phyloP scores from a whole-genome alignment of 2,329 filamentous ascomycete genomes.

The Acarospora socialis region DNA sequence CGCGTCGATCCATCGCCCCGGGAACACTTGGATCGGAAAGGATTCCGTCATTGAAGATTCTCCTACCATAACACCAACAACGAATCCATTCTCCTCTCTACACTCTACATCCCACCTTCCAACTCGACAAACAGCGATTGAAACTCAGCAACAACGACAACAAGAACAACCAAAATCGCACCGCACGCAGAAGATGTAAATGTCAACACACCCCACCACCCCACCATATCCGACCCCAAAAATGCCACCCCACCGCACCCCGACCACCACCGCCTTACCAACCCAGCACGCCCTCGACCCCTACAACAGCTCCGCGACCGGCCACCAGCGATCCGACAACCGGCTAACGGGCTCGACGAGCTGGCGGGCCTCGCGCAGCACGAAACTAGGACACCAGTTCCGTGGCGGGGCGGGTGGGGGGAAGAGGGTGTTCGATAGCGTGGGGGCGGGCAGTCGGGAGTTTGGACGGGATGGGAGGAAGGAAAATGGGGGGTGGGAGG shows the following conservation, averaged over 20 bases:
- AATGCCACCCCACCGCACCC: slow-evolving; percentile 9
- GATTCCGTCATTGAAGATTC: too few species aligned
- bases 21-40: too few species aligned
- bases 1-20: too few species aligned
- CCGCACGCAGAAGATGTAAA: too few species aligned
- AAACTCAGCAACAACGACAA: too few species aligned
- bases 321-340: slow-evolving; percentile 65
- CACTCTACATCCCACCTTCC: too few species aligned
- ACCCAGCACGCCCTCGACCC: slow-evolving; percentile 26
- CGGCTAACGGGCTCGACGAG: slow-evolving; percentile 44
- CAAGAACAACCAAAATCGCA: too few species aligned
- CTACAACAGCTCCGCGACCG: slow-evolving; percentile 55
- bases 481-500: slow-evolving; percentile 39
- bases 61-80: too few species aligned
- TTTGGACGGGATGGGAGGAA: slow-evolving; percentile 35
- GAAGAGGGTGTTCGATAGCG: slow-evolving; percentile 47
- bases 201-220: too few species aligned
- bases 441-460: slow-evolving; percentile 48
- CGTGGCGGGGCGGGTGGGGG: slow-evolving; percentile 45
- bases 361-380: slow-evolving; percentile 57
- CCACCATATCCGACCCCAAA: too few species aligned
- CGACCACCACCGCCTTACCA: slow-evolving; percentile 6
- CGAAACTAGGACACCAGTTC: slow-evolving; percentile 60
- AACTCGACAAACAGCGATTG: too few species aligned
- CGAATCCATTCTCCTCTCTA: too few species aligned